Evolutionary conservation across 2,329 filamentous ascomycete genomes (phyloP).

Genomic region (Bisporella sp.): DNA sequence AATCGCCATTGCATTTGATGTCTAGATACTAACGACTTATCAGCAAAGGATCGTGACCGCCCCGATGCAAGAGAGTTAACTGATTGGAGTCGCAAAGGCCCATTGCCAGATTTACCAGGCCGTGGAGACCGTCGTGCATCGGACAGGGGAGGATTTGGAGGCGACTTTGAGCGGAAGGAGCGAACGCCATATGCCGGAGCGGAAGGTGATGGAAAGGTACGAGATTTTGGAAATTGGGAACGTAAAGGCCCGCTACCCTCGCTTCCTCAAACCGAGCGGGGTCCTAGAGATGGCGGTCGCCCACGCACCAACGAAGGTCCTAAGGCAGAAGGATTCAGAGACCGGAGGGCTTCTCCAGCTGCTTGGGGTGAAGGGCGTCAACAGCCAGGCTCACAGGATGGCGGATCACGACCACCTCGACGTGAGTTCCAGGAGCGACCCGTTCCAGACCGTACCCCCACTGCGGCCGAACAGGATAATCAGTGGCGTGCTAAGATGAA

Average conservation of each 20-base stretch:
- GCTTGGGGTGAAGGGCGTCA: constrained; percentile 65
- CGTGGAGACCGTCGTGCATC: constrained; percentile 42
- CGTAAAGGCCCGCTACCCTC: constrained; percentile 87
- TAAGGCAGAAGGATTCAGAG: constrained; percentile 49
- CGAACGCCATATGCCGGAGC: constrained; percentile 64
- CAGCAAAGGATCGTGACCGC: constrained; percentile 74
- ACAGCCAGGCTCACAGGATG: constrained; percentile 53
- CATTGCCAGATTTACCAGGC: constrained; percentile 65
- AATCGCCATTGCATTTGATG: constrained; percentile 20
- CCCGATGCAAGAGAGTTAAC: constrained; percentile 72
- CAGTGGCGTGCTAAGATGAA: constrained; percentile 91
- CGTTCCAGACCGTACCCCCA: constrained; percentile 62
- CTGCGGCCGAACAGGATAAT: constrained; percentile 85
- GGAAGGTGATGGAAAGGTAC: constrained; percentile 65
- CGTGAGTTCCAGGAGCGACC: constrained; percentile 69
- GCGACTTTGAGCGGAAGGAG: constrained; percentile 55
- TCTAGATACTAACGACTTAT: constrained; percentile 9
- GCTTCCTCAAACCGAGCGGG: constrained; percentile 45
- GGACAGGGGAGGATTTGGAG: constrained; percentile 43
- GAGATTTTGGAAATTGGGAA: constrained; percentile 89
- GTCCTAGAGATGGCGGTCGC: constrained; percentile 50
- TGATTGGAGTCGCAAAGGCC: constrained; percentile 91
- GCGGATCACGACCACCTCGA: constrained; percentile 71
- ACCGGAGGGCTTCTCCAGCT: constrained; percentile 62
- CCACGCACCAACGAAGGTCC: constrained; percentile 53